Percentiles rank a stretch among this genome's conserved stretches.
phyloP scores from a whole-genome alignment of 2,329 filamentous ascomycete genomes.

The Sarocladiaceae sp. region DNA sequence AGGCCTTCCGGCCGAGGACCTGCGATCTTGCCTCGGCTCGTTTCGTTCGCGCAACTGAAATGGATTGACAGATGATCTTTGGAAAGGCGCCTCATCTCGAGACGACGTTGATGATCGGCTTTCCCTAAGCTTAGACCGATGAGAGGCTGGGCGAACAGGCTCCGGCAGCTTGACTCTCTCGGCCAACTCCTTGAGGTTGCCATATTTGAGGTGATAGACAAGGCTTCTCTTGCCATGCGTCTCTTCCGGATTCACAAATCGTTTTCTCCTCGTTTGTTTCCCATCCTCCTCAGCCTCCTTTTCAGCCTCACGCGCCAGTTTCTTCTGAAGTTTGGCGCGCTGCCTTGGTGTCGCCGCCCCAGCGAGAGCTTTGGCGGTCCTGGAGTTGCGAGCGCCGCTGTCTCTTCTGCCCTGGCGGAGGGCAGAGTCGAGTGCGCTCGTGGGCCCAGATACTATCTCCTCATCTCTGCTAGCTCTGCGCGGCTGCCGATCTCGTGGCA shows the following conservation, averaged over 20 bases:
- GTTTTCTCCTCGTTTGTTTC: slow-evolving; percentile 39
- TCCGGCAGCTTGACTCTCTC: slow-evolving; percentile 12
- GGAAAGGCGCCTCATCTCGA: too few species aligned
- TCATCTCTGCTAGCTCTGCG: not conserved
- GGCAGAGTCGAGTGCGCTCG: not conserved
- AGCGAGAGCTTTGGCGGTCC: slow-evolving; percentile 22
- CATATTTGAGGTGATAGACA: slow-evolving; percentile 48
- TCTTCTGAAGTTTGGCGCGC: slow-evolving; percentile 43
- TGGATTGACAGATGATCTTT: too few species aligned
- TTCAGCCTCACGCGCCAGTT: slow-evolving; percentile 36
- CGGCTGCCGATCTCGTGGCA: not conserved
- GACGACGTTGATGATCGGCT: too few species aligned
- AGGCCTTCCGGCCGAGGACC: too few species aligned
- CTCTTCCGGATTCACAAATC: slow-evolving; percentile 44
- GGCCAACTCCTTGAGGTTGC: slow-evolving; percentile 27
- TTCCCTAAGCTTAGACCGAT: too few species aligned
- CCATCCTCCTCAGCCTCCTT: slow-evolving; percentile 25
- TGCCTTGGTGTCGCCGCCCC: slow-evolving; percentile 24
- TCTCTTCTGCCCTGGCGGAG: not conserved
- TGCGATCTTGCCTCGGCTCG: too few species aligned
- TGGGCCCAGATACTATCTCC: not conserved
- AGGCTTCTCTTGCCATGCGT: slow-evolving; percentile 49
- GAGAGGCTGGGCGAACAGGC: slow-evolving; percentile 8
- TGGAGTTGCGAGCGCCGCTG: slow-evolving; percentile 1
- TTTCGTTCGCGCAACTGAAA: too few species aligned